Base-by-base conservation (phyloP, 306 rosid genomes). In the Sicyos edulis region DNA sequence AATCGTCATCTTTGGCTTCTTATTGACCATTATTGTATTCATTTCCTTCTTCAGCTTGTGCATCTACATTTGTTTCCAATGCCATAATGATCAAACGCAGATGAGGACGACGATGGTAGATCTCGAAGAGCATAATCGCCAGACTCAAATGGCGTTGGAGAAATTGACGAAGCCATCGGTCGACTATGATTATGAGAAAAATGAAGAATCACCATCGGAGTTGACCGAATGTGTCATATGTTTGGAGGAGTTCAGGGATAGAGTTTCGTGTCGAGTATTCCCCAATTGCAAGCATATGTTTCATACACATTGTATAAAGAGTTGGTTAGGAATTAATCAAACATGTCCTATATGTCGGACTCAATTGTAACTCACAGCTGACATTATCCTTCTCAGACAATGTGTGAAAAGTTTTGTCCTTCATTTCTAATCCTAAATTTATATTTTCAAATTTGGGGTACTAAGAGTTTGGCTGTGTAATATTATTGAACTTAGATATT, bases 331-430 rank as follows among this genome's bases (percentile, higher is more conserved):
- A 83, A 70, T 50, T 29, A 82, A 71, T 8, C 67, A 34, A 9
- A 88, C 76, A 44, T 88, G 95, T 70, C 95, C 95, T 4, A 62
- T 84, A 65, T 88, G 95, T 66, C 80, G 91, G 5, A 73, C 22
- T 15, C 54, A 74, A 22, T 40, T 88, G 40, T 16, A 76, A 21
- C 0, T 9, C 12, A 29, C 32, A 29, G 32, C 32, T 29, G 4
- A 29, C 32, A 29, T 29, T 29, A 29, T 29, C 4, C 32, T 29
- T 29, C 32, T 29, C 1, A 29, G 32, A 29, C 32, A 29, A 29
- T 29, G 32, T 29, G 32, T 29, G 32, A 29, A 29, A 29, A 29
- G 32, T 29, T 29, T 29, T 29, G 32, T 29, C 32, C 32, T 29
- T n/a, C n/a, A n/a, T 29, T 29, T 29, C 32, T 29, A 29, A 29